phyloP scores from a whole-genome alignment of 306 rosid genomes.

The Trichosanthes truncata region DNA sequence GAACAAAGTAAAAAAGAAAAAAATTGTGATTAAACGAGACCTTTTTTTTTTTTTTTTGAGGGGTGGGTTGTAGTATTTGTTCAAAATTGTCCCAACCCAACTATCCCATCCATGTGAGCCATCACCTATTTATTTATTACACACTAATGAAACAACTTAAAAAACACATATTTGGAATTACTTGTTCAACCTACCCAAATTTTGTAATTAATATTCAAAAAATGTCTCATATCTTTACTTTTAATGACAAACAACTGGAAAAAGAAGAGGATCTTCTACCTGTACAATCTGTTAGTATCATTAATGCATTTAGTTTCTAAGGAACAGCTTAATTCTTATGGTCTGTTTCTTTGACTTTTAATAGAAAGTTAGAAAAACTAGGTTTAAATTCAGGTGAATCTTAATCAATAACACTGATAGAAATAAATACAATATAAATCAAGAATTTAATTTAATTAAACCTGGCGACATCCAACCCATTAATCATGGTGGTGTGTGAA shows the following conservation, averaged over 20 bases:
- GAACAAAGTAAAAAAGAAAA: not conserved
- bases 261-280: not conserved
- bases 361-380: not conserved
- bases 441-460: constrained; percentile 6
- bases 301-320: not conserved
- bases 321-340: not conserved
- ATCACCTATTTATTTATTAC: not conserved
- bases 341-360: not conserved
- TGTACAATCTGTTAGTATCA: not conserved
- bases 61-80: not conserved
- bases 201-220: not conserved
- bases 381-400: not conserved
- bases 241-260: not conserved
- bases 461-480: constrained; percentile 92
- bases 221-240: not conserved
- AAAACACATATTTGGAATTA: not conserved
- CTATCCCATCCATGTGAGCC: not conserved
- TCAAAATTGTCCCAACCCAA: not conserved
- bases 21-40: not conserved
- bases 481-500: constrained; percentile 91
- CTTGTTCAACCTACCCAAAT: not conserved
- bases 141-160: not conserved
- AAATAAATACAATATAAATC: not conserved
- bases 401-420: not conserved
- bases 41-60: not conserved